These are phyloP conservation scores for Metschnikowia similis DNA, from an alignment of 805 yeast species.

Conservation along the genomic window DNA sequence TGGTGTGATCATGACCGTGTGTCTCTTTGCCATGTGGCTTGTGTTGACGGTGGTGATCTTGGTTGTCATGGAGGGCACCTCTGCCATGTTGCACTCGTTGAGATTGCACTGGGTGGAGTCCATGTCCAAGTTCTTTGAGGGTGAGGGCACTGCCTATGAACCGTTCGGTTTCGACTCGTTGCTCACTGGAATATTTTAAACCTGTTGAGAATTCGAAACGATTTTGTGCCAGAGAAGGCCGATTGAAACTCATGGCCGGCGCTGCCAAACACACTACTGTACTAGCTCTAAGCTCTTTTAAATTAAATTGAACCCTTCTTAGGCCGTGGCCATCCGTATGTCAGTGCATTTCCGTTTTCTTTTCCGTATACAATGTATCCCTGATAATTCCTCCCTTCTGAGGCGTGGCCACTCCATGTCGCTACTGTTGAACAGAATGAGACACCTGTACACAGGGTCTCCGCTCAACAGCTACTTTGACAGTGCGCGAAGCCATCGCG, in stretches of 20 bases:
- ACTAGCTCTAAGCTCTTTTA: too few relatives aligned
- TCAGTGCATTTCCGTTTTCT: background rate
- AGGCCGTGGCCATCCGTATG: background rate
- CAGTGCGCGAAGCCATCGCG: background rate
- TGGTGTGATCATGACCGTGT: slow-evolving; percentile 72
- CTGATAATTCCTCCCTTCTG: too few relatives aligned
- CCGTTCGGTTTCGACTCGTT: slow-evolving; percentile 67
- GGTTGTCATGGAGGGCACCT: slow-evolving; percentile 97
- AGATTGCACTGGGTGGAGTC: slow-evolving; percentile 99
- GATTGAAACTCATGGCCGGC: too few relatives aligned
- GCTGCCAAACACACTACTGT: too few relatives aligned
- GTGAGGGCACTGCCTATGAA: slow-evolving; percentile 87
- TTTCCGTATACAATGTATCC: too few relatives aligned
- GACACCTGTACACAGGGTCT: too few relatives aligned
- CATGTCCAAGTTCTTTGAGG: slow-evolving; percentile 96
- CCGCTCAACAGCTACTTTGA: too few relatives aligned
- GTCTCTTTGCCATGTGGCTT: slow-evolving; percentile 94
- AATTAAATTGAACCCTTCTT: too few relatives aligned
- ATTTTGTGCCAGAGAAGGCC: too few relatives aligned
- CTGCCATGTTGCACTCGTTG: slow-evolving; percentile 98
- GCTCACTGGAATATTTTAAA: slow-evolving; percentile 14
- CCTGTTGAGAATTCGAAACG: too few relatives aligned
- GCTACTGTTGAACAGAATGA: too few relatives aligned
- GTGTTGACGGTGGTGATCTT: slow-evolving; percentile 83
- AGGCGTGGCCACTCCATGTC: too few relatives aligned